Conservation (phyloP, 1,284 basidiomycete genomes). For the Peniophora sp. region DNA sequence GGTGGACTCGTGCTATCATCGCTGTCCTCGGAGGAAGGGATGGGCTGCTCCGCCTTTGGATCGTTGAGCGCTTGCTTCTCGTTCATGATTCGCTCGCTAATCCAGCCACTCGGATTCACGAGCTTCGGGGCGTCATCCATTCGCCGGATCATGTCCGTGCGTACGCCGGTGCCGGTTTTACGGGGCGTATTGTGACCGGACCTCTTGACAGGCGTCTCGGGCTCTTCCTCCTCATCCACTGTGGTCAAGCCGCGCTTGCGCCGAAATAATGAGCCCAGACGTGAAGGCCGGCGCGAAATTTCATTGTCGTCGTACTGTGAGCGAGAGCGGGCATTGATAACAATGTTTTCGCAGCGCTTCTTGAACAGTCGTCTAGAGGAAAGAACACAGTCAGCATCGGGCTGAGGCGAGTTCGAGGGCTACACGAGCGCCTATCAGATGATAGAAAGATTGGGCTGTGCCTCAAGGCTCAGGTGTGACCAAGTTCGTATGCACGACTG, state of each 20-base stretch:
- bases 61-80: neutral
- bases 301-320: neutral
- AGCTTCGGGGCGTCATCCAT: constrained; percentile 73
- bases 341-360: constrained; percentile 10
- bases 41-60: neutral
- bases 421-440: neutral
- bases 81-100: constrained; percentile 7
- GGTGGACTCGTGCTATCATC: no score
- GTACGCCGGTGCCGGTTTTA: constrained; percentile 31
- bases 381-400: neutral
- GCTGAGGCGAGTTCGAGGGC: neutral
- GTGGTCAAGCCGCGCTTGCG: neutral
- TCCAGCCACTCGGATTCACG: constrained; percentile 73
- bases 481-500: constrained; percentile 4
- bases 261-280: constrained; percentile 3
- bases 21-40: no score
- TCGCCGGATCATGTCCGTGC: constrained; percentile 80
- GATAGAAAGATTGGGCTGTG: neutral
- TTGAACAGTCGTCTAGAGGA: constrained; percentile 11
- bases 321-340: constrained; percentile 6
- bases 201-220: constrained; percentile 9
- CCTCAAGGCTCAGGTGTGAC: neutral
- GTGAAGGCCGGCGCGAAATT: neutral
- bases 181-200: constrained; percentile 5
- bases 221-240: constrained; percentile 1